phyloP scores from a whole-genome alignment of 306 rosid species.

The Astragalus glycyphyllos region DNA sequence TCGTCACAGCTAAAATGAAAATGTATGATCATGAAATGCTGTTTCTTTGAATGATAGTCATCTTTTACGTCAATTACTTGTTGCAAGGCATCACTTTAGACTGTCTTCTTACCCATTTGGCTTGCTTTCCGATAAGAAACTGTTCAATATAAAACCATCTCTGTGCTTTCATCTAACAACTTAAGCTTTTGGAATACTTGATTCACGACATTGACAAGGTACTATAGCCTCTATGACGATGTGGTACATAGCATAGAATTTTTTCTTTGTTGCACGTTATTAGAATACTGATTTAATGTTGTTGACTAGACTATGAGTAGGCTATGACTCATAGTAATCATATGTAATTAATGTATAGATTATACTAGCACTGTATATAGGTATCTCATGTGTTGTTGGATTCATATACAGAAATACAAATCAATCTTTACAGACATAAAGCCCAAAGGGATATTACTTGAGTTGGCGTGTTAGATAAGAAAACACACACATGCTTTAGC shows the following conservation, averaged over 20 bases:
- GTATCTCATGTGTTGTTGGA: too few relatives aligned
- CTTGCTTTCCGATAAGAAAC: conserved; percentile 20
- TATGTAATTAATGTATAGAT: too few relatives aligned
- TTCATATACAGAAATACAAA: too few relatives aligned
- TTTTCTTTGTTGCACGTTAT: neutral
- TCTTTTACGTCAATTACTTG: conserved; percentile 31
- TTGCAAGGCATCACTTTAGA: conserved; percentile 19
- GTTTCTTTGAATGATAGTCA: conserved; percentile 2
- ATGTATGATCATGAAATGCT: conserved; percentile 26
- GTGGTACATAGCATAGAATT: neutral
- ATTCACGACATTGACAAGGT: neutral
- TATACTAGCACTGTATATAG: too few relatives aligned
- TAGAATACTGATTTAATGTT: too few relatives aligned
- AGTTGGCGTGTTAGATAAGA: neutral
- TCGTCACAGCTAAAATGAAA: conserved; percentile 10
- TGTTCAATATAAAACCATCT: neutral
- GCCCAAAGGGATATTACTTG: neutral
- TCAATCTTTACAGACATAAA: neutral
- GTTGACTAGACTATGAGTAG: too few relatives aligned
- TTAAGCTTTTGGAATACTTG: neutral
- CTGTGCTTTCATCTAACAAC: neutral
- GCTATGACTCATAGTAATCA: too few relatives aligned
- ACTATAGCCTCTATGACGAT: neutral
- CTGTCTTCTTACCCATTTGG: conserved; percentile 22
- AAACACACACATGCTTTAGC: neutral